Conservation (phyloP, 2,329 filamentous ascomycete species). For the Neofusicoccum kwambonambiense region DNA sequence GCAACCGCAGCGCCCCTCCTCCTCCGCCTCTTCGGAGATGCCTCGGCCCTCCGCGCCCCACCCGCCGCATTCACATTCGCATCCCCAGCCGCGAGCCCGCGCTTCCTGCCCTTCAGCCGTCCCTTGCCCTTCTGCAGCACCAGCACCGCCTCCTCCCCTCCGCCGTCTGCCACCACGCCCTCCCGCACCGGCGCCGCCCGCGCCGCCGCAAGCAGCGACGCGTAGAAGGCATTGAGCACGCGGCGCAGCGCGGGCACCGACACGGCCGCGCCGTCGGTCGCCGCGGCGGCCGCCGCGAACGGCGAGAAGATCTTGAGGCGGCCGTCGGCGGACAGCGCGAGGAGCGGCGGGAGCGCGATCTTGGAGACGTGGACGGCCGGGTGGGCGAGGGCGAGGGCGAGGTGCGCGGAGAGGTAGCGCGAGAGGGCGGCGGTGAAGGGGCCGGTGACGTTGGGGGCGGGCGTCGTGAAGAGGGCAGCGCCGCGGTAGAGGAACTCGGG, state of each 20-base stretch:
- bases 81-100: background rate
- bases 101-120: background rate
- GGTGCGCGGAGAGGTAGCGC: slow-evolving; percentile 39
- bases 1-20: background rate
- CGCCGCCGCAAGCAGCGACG: background rate
- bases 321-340: slow-evolving; percentile 37
- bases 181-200: background rate
- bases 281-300: slow-evolving; percentile 16
- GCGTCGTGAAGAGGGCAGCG: slow-evolving; percentile 21
- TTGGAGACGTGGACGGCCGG: slow-evolving; percentile 41
- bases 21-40: slow-evolving; percentile 23
- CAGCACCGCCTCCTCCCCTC: background rate
- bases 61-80: background rate
- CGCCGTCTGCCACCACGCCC: background rate
- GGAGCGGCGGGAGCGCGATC: slow-evolving; percentile 35
- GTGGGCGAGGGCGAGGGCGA: slow-evolving; percentile 42
- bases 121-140: background rate
- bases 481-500: slow-evolving; percentile 34
- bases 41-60: slow-evolving; percentile 8
- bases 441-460: slow-evolving; percentile 23
- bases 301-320: slow-evolving; percentile 41
- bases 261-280: background rate
- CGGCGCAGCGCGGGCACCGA: slow-evolving; percentile 19
- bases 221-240: slow-evolving; percentile 1
- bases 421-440: slow-evolving; percentile 43